phyloP scores from a whole-genome alignment of 129 eudicot species.

The Centella asiatica region DNA sequence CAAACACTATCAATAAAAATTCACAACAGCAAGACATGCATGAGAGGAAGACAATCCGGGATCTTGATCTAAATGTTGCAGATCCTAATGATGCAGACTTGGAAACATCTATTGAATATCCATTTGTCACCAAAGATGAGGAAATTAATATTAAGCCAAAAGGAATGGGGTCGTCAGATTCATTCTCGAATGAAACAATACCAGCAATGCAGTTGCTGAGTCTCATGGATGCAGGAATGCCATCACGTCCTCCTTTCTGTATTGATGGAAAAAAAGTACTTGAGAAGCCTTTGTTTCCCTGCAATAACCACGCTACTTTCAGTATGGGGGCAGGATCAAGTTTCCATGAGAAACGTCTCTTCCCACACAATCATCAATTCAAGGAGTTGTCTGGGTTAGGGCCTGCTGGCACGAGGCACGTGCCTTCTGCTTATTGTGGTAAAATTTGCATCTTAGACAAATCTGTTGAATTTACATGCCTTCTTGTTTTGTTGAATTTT shows the following conservation, averaged over 20 bases:
- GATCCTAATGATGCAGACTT: conserved; percentile 14
- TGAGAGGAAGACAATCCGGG: conserved; percentile 39
- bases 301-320: conserved; percentile 30
- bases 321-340: conserved; percentile 15
- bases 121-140: conserved; percentile 1
- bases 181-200: conserved; percentile 57
- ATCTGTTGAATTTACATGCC: neutral
- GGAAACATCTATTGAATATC: conserved; percentile 2
- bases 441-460: conserved; percentile 1
- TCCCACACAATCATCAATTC: conserved; percentile 10
- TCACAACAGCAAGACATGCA: conserved; percentile 20
- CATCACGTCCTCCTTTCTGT: conserved; percentile 24
- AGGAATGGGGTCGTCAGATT: conserved; percentile 22
- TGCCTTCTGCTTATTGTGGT: conserved; percentile 15
- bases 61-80: conserved; percentile 31
- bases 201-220: conserved; percentile 89
- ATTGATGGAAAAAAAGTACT: conserved; percentile 14
- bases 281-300: conserved; percentile 33
- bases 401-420: conserved; percentile 20
- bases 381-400: conserved; percentile 15
- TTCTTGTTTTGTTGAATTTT: conserved; percentile 1
- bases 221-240: conserved; percentile 52
- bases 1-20: conserved; percentile 6
- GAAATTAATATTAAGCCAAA: conserved; percentile 8
- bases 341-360: conserved; percentile 16